Evolutionary conservation across 164 flowering plant species (phyloP), one percentile per base, ranked within the genome.

Genomic region (Litsea cubeba): DNA sequence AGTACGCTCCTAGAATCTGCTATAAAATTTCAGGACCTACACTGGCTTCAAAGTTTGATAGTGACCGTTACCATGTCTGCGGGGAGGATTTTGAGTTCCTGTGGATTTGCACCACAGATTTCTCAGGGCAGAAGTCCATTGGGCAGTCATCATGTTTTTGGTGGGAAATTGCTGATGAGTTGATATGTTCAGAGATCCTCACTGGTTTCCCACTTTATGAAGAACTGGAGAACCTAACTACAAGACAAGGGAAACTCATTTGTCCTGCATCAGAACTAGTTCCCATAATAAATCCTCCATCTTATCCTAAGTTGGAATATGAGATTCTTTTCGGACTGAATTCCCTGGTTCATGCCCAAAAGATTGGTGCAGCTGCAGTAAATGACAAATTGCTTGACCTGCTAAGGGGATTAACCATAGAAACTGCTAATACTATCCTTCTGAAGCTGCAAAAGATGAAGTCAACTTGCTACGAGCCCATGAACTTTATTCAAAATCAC

Each of bases 71-170:
- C 80, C 86, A 81, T 80, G 65, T 91, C 28, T 91, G 87, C 83
- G 88, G 91, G 87, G 99, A 90, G 73, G 88, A 94, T 77, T 71
- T 76, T 73, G 88, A 91, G 62, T 88, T 82, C 77, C 66, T 85
- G 4, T 96, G 99, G 99, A 88, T 96, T 75, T 97, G 99, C 18
- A 88, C 95, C 8, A 87, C 97, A 40, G 98, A 94, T 71, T 91
- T 96, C 77, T 90, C 98, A 20, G 49, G 24, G 1, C 22, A 73
- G 28, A 91, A 89, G 72, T 85, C 99, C 54, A 80, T 93, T 78
- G 98, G 98, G 64, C 82, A 79, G 62, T 87, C 97, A 72, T 85
- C 90, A 73, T 76, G 89, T 22, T 82, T 94, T 64, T 91, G 89
- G 71, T 92, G 86, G 89, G 86, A 88, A 76, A 68, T 90, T 62